Evolutionary conservation across 495 filamentous ascomycete genomes (phyloP).

Genomic region (Penicillium samsonianum): DNA sequence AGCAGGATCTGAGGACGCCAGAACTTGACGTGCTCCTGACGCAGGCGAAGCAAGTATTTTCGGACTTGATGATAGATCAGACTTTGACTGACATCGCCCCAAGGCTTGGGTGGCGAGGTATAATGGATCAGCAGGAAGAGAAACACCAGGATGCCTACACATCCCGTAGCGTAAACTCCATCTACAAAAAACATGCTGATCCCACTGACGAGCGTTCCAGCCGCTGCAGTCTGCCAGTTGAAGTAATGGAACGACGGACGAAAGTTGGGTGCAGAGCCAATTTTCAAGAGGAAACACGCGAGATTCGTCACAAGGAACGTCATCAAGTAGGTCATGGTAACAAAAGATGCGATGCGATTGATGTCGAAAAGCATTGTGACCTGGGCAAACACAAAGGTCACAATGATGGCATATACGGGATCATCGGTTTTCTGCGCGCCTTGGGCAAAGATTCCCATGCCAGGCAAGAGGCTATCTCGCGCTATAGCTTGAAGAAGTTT

Average conservation of each 20-base stretch:
- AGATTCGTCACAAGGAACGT: conserved; percentile 68
- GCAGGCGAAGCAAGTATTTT: conserved; percentile 80
- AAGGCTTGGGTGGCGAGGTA: conserved; percentile 78
- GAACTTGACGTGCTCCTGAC: conserved; percentile 89
- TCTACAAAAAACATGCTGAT: conserved; percentile 89
- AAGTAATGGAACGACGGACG: conserved; percentile 86
- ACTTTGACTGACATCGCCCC: conserved; percentile 88
- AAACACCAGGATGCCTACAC: conserved; percentile 69
- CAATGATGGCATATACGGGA: conserved; percentile 72
- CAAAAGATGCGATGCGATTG: conserved; percentile 84
- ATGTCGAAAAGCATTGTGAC: conserved; percentile 81
- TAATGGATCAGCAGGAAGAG: conserved; percentile 87
- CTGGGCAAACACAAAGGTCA: conserved; percentile 76
- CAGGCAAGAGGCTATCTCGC: conserved; percentile 76
- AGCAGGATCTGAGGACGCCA: conserved; percentile 86
- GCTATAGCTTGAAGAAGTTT: conserved; percentile 85
- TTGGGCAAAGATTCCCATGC: conserved; percentile 71
- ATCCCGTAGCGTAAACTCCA: conserved; percentile 74
- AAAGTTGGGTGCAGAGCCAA: conserved; percentile 92
- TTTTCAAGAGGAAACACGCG: conserved; percentile 84
- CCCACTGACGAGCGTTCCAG: conserved; percentile 71
- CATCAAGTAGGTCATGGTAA: conserved; percentile 87
- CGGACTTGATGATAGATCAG: conserved; percentile 90
- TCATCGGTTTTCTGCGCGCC: conserved; percentile 76
- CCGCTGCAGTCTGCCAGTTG: conserved; percentile 78